Conservation (phyloP, 495 filamentous ascomycete species). For the Lasiosphaeriaceae sp. region DNA sequence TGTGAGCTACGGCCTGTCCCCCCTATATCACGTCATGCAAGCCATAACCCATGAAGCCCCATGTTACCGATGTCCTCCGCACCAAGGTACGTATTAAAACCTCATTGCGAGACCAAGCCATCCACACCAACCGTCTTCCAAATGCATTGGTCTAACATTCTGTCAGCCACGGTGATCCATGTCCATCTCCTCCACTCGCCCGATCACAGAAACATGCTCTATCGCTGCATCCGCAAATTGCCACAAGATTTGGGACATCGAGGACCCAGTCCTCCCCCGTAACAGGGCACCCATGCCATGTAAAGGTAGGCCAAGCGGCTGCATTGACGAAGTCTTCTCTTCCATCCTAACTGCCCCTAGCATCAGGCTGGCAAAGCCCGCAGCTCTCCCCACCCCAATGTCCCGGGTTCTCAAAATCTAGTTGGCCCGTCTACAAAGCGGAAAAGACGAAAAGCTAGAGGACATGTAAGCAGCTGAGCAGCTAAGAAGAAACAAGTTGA, state of each 20-base stretch:
- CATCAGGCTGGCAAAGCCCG: background rate
- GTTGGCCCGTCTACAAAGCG: conserved; percentile 60
- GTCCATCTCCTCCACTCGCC: background rate
- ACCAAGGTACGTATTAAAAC: background rate
- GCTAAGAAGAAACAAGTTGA: background rate
- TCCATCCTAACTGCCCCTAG: background rate
- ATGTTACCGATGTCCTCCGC: conserved; percentile 3
- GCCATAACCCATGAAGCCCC: background rate
- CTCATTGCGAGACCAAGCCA: background rate
- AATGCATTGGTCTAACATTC: background rate
- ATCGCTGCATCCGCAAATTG: background rate
- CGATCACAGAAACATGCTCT: conserved; percentile 6
- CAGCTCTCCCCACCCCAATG: background rate
- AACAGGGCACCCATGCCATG: no score
- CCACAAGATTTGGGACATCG: background rate
- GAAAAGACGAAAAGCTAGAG: conserved; percentile 95
- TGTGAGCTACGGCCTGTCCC: conserved; percentile 1
- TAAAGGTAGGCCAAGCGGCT: no score
- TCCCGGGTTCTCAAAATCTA: background rate
- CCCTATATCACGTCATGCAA: conserved; percentile 1
- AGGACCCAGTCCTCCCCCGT: background rate
- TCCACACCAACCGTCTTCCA: background rate
- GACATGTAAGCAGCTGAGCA: conserved; percentile 18
- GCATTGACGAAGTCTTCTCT: background rate
- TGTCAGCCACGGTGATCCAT: background rate